Base-by-base conservation (phyloP, 1,139 yeast genomes). In the Kodamaea fungicola region DNA sequence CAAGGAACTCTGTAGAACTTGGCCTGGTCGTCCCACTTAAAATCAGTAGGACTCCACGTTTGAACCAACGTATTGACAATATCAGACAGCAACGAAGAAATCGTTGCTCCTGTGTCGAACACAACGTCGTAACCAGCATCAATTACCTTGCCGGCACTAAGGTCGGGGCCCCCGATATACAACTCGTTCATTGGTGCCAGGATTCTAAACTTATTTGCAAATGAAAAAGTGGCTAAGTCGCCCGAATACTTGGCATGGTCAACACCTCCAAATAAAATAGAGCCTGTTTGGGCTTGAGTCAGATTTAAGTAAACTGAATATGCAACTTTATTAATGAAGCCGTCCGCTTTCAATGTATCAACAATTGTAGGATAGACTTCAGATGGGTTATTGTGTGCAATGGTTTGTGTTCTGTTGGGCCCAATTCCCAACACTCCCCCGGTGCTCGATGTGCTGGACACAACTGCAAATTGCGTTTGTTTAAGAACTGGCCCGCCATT, bases 391-490 rank as follows among this genome's bases (percentile, higher is more conserved):
- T 27, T 40, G 34, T 29, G 24, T 27, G 32, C 35, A 27, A 40
- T 37, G 46, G 52, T 49, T 65, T 37, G 30, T 3, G 13, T 12
- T 6, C 19, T 21, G 27, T 33, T 33, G 7, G 37, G 26, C 4
- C 84, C 84, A 42, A 81, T 75, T 26, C 87, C 88, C 33, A 80
- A 59, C 22, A 81, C 83, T 34, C 83, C 83, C 38, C 71, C 69
- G 8, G 69, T 56, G 8, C 82, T 72, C 2, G 40, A 33, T n/a
- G 83, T 61, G 28, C 56, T 50, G 47, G 72, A 71, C 23, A 83
- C 83, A 13, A 78, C 74, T 2, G 83, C 89, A 47, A 81, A 70
- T 9, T 59, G 55, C 3, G 67, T 60, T n/a, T 62, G 67, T 39
- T 70, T 68, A 8, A 55, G 38, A 16, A 59, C 55, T 46, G 40